Base-by-base conservation (phyloP, 1,284 basidiomycete species). In the Ceratobasidium sp. region DNA sequence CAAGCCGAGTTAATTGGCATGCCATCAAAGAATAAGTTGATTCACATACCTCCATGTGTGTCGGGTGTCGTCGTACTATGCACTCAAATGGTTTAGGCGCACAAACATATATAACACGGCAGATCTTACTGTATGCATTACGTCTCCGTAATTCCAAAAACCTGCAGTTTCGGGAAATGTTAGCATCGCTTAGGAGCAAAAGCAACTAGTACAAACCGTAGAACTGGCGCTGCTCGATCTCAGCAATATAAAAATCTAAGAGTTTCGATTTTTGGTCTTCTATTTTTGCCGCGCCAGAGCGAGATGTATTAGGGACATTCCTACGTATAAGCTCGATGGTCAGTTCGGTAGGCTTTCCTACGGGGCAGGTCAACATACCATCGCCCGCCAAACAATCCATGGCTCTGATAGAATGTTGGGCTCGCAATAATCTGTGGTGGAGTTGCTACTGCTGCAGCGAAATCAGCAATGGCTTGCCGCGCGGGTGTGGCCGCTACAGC, bases 71-170 rank as follows among this genome's bases (percentile, higher is more conserved):
- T 86, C 79, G 69, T 77, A 78, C 6, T 77, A 53, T n/a, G 33
- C 20, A n/a, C 10, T 26, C 49, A 42, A 60, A 10, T 28, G 13
- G 18, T 42, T 66, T 44, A 56, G 56, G 20, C 7, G 15, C 20
- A n/a, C 23, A 18, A 33, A 28, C 7, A 58, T 64, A 15, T 85
- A 78, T 86, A 86, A 23, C 7, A 18, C 33, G 2, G 20, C 13
- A 15, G 10, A 15, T 66, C 73, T 51, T 23, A 76, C 73, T 0
- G 86, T 87, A 77, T 87, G 87, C 86, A 87, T 87, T 23, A 86
- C 84, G 80, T 87, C 86, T 2, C 87, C 86, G 75, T 86, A 86
- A 78, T 87, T 83, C 86, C 86, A 87, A 81, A 88, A 87, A 0
- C 73, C 73, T 76, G 28, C 9, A 18, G n/a, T 26, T 15, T 10